Base-by-base conservation (phyloP, 129 eudicot species). In the Ambrosia artemisiifolia region DNA sequence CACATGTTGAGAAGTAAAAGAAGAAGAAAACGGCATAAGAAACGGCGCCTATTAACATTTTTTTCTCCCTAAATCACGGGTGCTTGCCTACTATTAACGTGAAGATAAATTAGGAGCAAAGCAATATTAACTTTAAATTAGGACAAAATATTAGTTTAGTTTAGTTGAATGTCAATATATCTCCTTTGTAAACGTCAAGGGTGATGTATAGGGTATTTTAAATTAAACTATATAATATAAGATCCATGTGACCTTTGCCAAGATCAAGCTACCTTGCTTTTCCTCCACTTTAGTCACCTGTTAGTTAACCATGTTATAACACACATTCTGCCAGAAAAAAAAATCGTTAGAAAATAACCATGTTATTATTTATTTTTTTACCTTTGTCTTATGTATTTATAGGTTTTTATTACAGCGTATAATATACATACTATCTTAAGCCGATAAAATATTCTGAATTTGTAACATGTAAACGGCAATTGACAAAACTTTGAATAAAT, bases 41-140 rank as follows among this genome's bases (percentile, higher is more conserved):
- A 70, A 40, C 42, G 33, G 20, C 24, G 8, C 17, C 53, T 19
- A 42, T n/a, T 19, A 1, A 54, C 60, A 24, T 7, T 34, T 46
- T 12, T 76, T 55, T 9, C 30, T 56, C 80, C 69, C 67, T 5
- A 34, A 20, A 67, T 56, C 17, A 67, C 2, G 65, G 47, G 65
- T n/a, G 46, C 17, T n/a, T 40, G 46, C 13, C 18, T 53, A 10
- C 18, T 53, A 10, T 43, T 43, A 11, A 78, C 72, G 36, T 78
- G 60, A 71, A 42, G 50, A 32, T 78, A 63, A 64, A 64, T 71
- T 40, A 53, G 62, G 53, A 68, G 40, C 30, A 18, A 68, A 68
- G 80, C 75, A 76, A 63, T 42, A 70, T 50, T 71, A 63, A 63
- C 82, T 78, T 63, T 53, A 24, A 30, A 63, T 78, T 53, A 55